Conservation (phyloP, 345 rosid genomes). For the Eucalyptus polybractea region DNA sequence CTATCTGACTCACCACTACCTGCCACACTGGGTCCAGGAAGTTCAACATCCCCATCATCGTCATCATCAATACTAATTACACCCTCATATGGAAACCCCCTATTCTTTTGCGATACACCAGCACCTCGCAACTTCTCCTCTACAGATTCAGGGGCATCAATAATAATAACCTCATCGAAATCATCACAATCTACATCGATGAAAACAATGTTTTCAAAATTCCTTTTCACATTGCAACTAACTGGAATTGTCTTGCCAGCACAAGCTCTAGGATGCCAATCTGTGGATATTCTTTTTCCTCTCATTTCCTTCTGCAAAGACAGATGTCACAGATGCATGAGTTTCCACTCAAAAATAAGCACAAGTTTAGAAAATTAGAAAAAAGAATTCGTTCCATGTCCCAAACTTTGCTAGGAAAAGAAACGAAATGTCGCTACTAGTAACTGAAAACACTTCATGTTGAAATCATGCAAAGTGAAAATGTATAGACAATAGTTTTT, state of each 20-base stretch:
- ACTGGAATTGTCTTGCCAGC: constrained; percentile 22
- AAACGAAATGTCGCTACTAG: neutral
- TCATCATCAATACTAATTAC: constrained; percentile 68
- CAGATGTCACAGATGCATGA: neutral
- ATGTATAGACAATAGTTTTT: neutral
- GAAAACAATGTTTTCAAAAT: constrained; percentile 32
- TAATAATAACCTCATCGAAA: constrained; percentile 32
- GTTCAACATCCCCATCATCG: neutral
- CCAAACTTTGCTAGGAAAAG: neutral
- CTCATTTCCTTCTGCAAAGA: constrained; percentile 11
- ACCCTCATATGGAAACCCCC: constrained; percentile 10
- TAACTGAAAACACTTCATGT: neutral
- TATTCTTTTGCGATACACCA: constrained; percentile 4
- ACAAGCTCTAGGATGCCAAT: constrained; percentile 17
- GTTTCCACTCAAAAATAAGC: neutral
- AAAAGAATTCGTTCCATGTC: neutral
- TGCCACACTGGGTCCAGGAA: constrained; percentile 2
- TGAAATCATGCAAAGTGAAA: neutral
- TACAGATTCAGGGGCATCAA: constrained; percentile 51
- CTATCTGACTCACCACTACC: constrained; percentile 12
- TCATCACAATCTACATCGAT: constrained; percentile 56
- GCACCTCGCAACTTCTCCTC: constrained; percentile 22
- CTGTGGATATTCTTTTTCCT: constrained; percentile 25
- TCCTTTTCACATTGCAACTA: constrained; percentile 16
- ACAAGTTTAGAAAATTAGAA: neutral